These are phyloP conservation scores for Phytophthora meadii DNA, from an alignment of 352 stramenopile genomes.

Conservation along the genomic window DNA sequence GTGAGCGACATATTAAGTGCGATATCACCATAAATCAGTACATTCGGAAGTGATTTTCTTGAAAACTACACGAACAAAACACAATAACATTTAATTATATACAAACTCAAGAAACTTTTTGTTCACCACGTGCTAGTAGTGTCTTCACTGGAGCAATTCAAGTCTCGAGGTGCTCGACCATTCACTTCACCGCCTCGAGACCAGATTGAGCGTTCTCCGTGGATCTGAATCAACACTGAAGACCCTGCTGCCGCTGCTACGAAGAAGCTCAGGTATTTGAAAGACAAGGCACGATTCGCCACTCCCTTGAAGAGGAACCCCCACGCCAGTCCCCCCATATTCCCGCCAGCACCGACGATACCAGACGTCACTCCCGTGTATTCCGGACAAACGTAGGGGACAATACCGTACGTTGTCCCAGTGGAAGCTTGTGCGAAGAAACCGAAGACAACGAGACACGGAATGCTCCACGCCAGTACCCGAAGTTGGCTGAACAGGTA, in stretches of 20 bases:
- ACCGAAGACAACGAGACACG: conserved; percentile 86
- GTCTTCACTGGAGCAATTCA: conserved; percentile 4
- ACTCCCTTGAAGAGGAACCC: conserved; percentile 59
- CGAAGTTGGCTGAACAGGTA: conserved; percentile 79
- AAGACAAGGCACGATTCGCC: conserved; percentile 34
- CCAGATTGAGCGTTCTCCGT: conserved; percentile 33
- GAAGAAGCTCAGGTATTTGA: conserved; percentile 52
- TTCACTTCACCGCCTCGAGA: conserved; percentile 12
- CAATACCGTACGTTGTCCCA: conserved; percentile 63
- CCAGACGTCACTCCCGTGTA: conserved; percentile 54
- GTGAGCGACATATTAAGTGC: too few species aligned
- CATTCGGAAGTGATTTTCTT: too few species aligned
- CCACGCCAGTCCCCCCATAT: conserved; percentile 54
- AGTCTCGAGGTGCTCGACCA: background rate
- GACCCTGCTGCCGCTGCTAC: conserved; percentile 27
- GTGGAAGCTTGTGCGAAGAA: conserved; percentile 72
- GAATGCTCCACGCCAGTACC: conserved; percentile 60
- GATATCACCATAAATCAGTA: too few species aligned
- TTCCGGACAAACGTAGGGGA: conserved; percentile 50
- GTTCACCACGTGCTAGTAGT: conserved; percentile 8
- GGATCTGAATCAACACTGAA: conserved; percentile 15
- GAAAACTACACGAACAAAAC: too few species aligned
- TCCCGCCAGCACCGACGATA: conserved; percentile 62
- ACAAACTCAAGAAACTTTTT: too few species aligned
- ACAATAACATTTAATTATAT: too few species aligned